Evolutionary conservation across 2,329 filamentous ascomycete genomes (phyloP).

Genomic region (Ceratocystis ficicola): DNA sequence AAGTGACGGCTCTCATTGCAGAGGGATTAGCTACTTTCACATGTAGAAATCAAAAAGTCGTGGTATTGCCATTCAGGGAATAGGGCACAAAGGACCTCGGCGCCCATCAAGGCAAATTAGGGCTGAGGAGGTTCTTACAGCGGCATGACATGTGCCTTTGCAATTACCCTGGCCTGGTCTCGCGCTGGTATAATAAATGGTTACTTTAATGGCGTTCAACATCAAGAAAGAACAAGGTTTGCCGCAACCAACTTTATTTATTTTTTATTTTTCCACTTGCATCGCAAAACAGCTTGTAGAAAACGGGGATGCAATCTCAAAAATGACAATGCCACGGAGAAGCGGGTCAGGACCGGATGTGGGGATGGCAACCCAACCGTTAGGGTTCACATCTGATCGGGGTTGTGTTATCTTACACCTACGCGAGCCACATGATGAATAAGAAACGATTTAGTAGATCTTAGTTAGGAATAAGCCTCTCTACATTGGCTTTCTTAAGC

Average conservation of each 20-base stretch:
- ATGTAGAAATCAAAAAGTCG: neutral
- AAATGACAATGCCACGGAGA: neutral
- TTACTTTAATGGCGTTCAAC: neutral
- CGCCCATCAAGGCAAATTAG: neutral
- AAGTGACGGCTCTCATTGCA: neutral
- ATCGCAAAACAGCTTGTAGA: neutral
- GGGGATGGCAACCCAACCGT: neutral
- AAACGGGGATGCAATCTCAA: neutral
- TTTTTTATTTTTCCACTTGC: neutral
- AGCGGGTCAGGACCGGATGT: slow-evolving; percentile 11
- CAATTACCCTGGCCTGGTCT: neutral
- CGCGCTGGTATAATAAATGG: neutral
- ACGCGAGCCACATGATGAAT: neutral
- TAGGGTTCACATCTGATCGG: neutral
- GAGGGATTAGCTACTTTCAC: no score
- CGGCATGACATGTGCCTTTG: neutral
- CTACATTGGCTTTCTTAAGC: neutral
- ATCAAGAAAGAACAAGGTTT: neutral
- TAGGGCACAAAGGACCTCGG: neutral
- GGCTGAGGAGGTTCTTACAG: neutral
- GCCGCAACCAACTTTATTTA: neutral
- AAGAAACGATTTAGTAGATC: neutral
- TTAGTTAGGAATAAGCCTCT: neutral
- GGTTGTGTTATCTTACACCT: neutral
- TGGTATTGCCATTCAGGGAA: neutral